Evolutionary conservation across 768 basidiomycete genomes (phyloP).

Genomic region (Tulasnella sp.): DNA sequence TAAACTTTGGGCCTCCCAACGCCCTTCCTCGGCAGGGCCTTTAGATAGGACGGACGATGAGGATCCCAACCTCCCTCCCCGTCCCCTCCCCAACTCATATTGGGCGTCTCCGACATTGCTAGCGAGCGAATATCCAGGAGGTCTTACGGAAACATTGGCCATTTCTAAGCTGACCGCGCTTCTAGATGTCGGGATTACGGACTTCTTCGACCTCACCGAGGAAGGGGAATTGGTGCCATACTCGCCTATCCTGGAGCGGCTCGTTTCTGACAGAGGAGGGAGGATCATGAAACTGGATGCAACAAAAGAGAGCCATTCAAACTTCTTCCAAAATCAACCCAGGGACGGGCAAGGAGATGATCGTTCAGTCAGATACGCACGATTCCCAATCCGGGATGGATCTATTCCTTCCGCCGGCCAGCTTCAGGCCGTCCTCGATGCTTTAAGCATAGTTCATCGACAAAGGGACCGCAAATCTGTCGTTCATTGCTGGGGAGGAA

Average conservation of each 20-base stretch:
- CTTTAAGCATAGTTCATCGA: not conserved
- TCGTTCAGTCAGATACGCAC: not conserved
- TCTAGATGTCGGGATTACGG: slow-evolving; percentile 9
- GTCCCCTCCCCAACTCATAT: slow-evolving; percentile 18
- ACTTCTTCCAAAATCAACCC: not conserved
- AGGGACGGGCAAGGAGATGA: not conserved
- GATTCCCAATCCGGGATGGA: slow-evolving; percentile 16
- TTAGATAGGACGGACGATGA: slow-evolving; percentile 12
- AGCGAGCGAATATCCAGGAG: slow-evolving; percentile 24
- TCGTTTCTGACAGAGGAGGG: slow-evolving; percentile 8
- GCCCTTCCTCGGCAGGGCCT: not conserved
- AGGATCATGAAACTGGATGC: not conserved
- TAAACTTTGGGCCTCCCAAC: slow-evolving; percentile 9
- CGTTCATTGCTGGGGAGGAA: slow-evolving; percentile 19
- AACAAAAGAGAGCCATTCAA: not conserved
- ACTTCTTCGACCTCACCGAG: slow-evolving; percentile 23
- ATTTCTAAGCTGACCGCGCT: not conserved
- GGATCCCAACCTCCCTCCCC: slow-evolving; percentile 13
- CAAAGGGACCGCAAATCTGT: not conserved
- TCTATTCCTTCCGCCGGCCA: not conserved
- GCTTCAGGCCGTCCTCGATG: not conserved
- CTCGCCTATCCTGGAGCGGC: not conserved
- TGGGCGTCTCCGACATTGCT: slow-evolving; percentile 17
- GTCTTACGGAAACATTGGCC: not conserved
- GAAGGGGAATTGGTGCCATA: slow-evolving; percentile 4